Conservation (phyloP, 371 early-diverging fungal species). For the Actinomucor elegans region DNA sequence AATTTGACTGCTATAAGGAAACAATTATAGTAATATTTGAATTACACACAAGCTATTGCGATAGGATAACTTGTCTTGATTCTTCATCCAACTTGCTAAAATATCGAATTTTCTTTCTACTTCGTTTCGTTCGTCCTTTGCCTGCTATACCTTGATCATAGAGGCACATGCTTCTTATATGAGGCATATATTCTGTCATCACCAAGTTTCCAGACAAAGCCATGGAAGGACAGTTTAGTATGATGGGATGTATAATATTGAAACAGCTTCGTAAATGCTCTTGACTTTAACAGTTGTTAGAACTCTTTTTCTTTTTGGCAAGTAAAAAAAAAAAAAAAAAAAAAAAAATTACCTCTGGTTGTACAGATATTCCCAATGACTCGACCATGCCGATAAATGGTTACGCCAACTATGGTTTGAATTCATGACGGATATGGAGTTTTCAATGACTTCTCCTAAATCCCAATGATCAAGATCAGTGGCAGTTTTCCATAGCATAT, state of each 20-base stretch:
- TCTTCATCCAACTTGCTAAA: slow-evolving; percentile 16
- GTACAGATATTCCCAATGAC: slow-evolving; percentile 7
- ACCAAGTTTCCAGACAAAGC: neutral
- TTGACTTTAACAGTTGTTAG: neutral
- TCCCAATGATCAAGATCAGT: slow-evolving; percentile 22
- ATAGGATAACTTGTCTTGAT: slow-evolving; percentile 4
- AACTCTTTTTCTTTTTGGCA: neutral
- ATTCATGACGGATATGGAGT: slow-evolving; percentile 9
- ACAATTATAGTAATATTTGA: slow-evolving; percentile 7
- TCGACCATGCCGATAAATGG: slow-evolving; percentile 12
- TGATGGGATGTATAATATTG: neutral
- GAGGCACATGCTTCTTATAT: slow-evolving; percentile 18
- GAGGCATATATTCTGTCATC: slow-evolving; percentile 24
- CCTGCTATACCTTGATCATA: slow-evolving; percentile 21
- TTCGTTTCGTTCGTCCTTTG: slow-evolving; percentile 12
- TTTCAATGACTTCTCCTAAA: slow-evolving; percentile 15
- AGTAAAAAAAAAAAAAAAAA: too few relatives aligned
- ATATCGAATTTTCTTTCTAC: slow-evolving; percentile 9
- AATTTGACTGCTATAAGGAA: neutral
- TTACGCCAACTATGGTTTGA: neutral
- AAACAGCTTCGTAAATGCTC: neutral
- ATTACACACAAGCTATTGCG: slow-evolving; percentile 9
- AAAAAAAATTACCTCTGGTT: neutral
- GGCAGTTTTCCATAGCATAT: slow-evolving; percentile 14
- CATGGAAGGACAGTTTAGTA: neutral